Evolutionary conservation across 2,329 filamentous ascomycete species (phyloP), one percentile per base, ranked within the genome.

Genomic region (Metarhizium rileyi): DNA sequence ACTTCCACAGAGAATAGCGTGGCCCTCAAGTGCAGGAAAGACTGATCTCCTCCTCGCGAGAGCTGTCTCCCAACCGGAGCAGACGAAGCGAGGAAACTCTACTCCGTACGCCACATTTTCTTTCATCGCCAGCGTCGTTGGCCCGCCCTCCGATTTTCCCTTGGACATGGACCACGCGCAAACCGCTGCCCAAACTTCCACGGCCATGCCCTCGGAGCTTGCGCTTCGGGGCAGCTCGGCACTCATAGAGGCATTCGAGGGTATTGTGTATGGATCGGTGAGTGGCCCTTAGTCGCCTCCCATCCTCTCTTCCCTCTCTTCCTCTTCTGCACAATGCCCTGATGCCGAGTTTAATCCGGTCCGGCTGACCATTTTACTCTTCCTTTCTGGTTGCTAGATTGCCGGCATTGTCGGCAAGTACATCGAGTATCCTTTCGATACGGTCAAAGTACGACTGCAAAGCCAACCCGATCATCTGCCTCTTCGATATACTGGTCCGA

Each of bases 401-500:
- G 90, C 91, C 49, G 93, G 93, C 53, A 81, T 94, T 52, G 83
- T 88, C 33, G 91, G 91, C 54, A 98, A 97, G 73, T 88, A 91
- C 66, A 91, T 98, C 63, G 93, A 98, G 67, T 98, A 96, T 66
- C 93, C 93, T 23, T 98, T 98, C 70, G 93, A 98, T 70, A 98
- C 93, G 0, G 84, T 98, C 66, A 98, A 98, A 71, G 93, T 98
- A 52, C 87, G 93, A 38, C 80, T 98, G 10, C 93, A 98, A 66
- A 93, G 91, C n/a, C 91, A 97, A 66, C 87, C 90, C 30, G 86
- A 91, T 66, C 81, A 85, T 59, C 75, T 89, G 2, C 90, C 89
- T 16, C 78, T 90, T 20, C 83, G 80, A 52, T 97, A 96, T 67
- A 81, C 72, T 5, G 93, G 93, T 0, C 91, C 93, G 0, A 61